Evolutionary conservation across 345 rosid species (phyloP).

Genomic region (Clarkia xantiana): DNA sequence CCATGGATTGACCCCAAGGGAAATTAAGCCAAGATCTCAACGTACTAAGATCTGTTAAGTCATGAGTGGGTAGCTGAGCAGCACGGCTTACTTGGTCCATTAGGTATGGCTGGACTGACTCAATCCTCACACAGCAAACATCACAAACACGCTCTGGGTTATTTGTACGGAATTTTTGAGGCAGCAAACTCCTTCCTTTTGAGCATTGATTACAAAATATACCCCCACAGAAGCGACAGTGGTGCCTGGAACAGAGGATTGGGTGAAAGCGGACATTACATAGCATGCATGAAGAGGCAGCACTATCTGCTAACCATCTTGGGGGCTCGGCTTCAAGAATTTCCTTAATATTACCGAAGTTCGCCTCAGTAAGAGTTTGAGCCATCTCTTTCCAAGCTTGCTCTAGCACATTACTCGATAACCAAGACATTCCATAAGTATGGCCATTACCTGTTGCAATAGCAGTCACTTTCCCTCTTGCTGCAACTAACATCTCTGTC

Average conservation of each 20-base stretch:
- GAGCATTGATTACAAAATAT: slow-evolving; percentile 77
- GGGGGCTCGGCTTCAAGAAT: slow-evolving; percentile 86
- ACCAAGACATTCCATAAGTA: slow-evolving; percentile 32
- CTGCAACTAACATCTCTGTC: slow-evolving; percentile 68
- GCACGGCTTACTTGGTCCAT: slow-evolving; percentile 94
- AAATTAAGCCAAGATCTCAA: slow-evolving; percentile 95
- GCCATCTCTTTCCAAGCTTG: slow-evolving; percentile 98
- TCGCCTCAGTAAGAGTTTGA: slow-evolving; percentile 64
- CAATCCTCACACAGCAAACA: slow-evolving; percentile 76
- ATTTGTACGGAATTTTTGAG: slow-evolving; percentile 43
- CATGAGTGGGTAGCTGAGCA: slow-evolving; percentile 74
- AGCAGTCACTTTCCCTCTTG: slow-evolving; percentile 69
- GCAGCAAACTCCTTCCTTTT: slow-evolving; percentile 83
- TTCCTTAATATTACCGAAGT: slow-evolving; percentile 46
- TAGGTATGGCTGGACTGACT: slow-evolving; percentile 71
- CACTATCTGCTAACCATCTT: slow-evolving; percentile 76
- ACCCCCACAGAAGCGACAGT: slow-evolving; percentile 93
- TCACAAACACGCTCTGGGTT: slow-evolving; percentile 90
- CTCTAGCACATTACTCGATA: slow-evolving; percentile 59
- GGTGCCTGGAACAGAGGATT: slow-evolving; percentile 88
- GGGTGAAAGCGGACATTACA: slow-evolving; percentile 86
- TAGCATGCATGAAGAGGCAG: slow-evolving; percentile 84
- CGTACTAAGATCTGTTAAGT: slow-evolving; percentile 88
- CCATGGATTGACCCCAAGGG: slow-evolving; percentile 96
- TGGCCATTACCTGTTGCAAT: slow-evolving; percentile 42